Evolutionary conservation across 352 stramenopile genomes (phyloP).

Genomic region (Globisporangium middletonii): DNA sequence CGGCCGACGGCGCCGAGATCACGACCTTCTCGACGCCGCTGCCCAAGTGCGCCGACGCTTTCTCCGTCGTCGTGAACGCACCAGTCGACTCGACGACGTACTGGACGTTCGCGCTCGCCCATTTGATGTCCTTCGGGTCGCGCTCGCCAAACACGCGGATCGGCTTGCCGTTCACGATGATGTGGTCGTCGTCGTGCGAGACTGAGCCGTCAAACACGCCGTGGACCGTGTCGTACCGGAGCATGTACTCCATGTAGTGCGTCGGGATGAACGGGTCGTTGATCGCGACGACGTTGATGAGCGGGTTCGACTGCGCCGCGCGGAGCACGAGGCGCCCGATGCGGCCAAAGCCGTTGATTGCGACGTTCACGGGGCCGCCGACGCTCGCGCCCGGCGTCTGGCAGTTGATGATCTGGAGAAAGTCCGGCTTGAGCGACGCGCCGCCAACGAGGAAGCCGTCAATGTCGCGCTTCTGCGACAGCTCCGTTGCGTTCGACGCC

Average conservation of each 20-base stretch:
- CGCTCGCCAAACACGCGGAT: conserved; percentile 94
- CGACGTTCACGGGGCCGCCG: conserved; percentile 87
- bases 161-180: conserved; percentile 91
- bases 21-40: conserved; percentile 96
- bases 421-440: conserved; percentile 96
- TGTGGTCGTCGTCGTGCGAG: conserved; percentile 78
- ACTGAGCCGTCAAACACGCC: conserved; percentile 84
- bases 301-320: conserved; percentile 80
- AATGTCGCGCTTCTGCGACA: conserved; percentile 95
- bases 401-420: conserved; percentile 96
- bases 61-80: conserved; percentile 85
- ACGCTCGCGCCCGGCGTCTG: conserved; percentile 49
- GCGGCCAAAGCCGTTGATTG: conserved; percentile 99
- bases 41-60: conserved; percentile 89
- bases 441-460: conserved; percentile 98
- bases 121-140: conserved; percentile 93
- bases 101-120: conserved; percentile 86
- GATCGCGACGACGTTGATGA: conserved; percentile 91
- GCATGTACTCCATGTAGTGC: conserved; percentile 97
- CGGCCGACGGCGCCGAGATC: conserved; percentile 96
- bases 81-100: conserved; percentile 93
- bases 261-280: conserved; percentile 95
- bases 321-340: conserved; percentile 97
- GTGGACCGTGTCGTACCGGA: conserved; percentile 92
- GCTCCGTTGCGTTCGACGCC: conserved; percentile 87